Conservation (phyloP, 75 land plant species). For the Pinus taeda region DNA sequence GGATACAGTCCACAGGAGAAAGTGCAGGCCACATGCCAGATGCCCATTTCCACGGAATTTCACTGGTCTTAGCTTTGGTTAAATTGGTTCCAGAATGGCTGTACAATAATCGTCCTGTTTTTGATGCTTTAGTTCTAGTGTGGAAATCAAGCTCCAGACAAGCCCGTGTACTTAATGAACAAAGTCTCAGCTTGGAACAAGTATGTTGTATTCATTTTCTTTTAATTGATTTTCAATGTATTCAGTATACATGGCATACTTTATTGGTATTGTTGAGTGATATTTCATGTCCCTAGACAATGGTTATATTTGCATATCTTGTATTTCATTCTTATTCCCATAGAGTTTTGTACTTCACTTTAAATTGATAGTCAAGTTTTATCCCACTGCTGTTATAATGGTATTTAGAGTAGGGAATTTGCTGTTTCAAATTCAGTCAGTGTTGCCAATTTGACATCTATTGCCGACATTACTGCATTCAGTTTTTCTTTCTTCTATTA, state of each 20-base stretch:
- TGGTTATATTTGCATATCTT: too few species aligned
- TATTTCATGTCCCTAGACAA: too few species aligned
- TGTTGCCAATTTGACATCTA: too few species aligned
- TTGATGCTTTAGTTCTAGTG: slow-evolving; percentile 78
- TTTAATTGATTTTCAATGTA: too few species aligned
- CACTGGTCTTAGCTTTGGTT: slow-evolving; percentile 72
- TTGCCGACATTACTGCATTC: too few species aligned
- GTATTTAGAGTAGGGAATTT: too few species aligned
- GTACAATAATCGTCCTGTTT: slow-evolving; percentile 65
- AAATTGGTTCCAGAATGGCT: slow-evolving; percentile 96
- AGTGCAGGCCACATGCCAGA: slow-evolving; percentile 38
- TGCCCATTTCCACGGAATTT: slow-evolving; percentile 92
- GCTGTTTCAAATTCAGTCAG: too few species aligned
- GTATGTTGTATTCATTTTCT: slow-evolving; percentile 23
- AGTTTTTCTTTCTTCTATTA: too few species aligned
- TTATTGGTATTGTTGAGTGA: neutral
- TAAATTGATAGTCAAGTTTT: slow-evolving; percentile 76
- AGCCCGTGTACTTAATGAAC: slow-evolving; percentile 80
- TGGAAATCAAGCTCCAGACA: slow-evolving; percentile 96
- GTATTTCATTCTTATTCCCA: too few species aligned
- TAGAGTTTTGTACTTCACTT: too few species aligned
- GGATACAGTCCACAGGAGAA: slow-evolving; percentile 19
- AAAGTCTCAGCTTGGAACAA: slow-evolving; percentile 74
- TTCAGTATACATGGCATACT: neutral
- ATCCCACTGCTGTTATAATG: slow-evolving; percentile 6